A percentile compares a stretch with the other conserved stretches of the same genome.
Evolutionary conservation across 805 yeast genomes (phyloP).

Genomic region (Suhomyces sp.): DNA sequence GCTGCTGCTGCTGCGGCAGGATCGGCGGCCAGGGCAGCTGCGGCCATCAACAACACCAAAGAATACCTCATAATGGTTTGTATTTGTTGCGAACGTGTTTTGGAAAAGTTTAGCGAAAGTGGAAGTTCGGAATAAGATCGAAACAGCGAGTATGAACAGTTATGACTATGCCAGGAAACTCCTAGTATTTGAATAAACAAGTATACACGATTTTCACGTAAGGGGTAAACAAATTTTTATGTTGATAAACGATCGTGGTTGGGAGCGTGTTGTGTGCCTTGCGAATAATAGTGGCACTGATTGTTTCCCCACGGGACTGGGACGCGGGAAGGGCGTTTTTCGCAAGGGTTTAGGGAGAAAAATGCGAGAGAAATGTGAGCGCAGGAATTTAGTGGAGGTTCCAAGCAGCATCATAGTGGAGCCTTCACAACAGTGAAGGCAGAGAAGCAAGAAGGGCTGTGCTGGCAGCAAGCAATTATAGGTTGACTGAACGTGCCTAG

Average conservation of each 20-base stretch:
- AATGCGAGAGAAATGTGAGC: background rate
- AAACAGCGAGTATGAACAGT: background rate
- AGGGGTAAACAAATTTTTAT: background rate
- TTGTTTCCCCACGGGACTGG: background rate
- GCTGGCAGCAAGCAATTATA: background rate
- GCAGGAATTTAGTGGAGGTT: background rate
- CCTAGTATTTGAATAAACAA: background rate
- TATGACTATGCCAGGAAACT: background rate
- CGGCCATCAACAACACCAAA: background rate
- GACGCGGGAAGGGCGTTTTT: background rate
- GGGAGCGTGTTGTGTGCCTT: background rate
- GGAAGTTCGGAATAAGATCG: background rate
- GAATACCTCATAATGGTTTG: background rate
- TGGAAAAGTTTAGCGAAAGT: background rate
- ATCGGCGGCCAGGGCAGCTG: constrained; percentile 6
- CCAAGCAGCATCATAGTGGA: background rate
- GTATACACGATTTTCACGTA: background rate
- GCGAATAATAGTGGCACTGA: background rate
- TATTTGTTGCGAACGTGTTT: background rate
- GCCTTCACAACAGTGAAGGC: no score
- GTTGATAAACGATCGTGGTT: background rate
- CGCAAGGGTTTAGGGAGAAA: background rate
- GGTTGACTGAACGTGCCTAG: background rate
- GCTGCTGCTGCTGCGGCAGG: constrained; percentile 17
- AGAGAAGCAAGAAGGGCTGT: background rate